Percentiles rank a stretch among this genome's conserved stretches.
phyloP scores from a whole-genome alignment of 2,329 filamentous ascomycete genomes.

The Cytospora piceicola region DNA sequence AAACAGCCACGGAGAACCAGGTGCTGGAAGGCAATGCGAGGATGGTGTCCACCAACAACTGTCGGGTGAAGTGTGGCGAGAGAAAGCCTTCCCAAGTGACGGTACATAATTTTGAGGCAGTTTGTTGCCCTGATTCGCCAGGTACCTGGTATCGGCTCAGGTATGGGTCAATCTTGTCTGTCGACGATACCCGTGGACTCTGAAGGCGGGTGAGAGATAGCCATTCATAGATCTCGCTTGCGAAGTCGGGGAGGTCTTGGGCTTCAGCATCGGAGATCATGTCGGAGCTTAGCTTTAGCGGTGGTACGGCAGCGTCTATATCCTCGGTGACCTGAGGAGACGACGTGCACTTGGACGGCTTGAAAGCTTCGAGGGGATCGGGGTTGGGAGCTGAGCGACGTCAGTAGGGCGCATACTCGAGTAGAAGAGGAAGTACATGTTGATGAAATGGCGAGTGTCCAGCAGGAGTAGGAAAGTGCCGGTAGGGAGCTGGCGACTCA shows the following conservation, averaged over 20 bases:
- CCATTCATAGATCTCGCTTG: constrained; percentile 73
- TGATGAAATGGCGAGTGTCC: neutral
- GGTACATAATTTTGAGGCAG: constrained; percentile 48
- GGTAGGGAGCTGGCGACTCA: constrained; percentile 38
- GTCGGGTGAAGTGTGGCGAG: constrained; percentile 55
- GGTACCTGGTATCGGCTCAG: constrained; percentile 70
- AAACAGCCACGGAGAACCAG: constrained; percentile 61
- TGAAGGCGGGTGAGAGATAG: constrained; percentile 67
- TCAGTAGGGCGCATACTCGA: constrained; percentile 33
- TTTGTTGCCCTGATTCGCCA: constrained; percentile 36
- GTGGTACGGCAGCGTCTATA: constrained; percentile 39
- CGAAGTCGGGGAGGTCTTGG: constrained; percentile 64
- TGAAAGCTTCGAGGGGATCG: constrained; percentile 53
- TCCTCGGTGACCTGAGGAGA: constrained; percentile 38
- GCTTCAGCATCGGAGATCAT: constrained; percentile 44
- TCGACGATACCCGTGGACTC: constrained; percentile 63
- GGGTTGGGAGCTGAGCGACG: constrained; percentile 47
- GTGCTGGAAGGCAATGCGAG: constrained; percentile 46
- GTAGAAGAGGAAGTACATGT: constrained; percentile 18
- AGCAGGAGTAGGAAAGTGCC: neutral
- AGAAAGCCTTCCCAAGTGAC: constrained; percentile 65
- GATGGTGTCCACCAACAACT: constrained; percentile 52
- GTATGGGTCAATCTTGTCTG: constrained; percentile 68
- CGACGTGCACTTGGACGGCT: constrained; percentile 49
- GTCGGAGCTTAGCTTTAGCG: constrained; percentile 39